Evolutionary conservation across 108 stramenopile genomes (phyloP).

Genomic region (Nitzschia palea): DNA sequence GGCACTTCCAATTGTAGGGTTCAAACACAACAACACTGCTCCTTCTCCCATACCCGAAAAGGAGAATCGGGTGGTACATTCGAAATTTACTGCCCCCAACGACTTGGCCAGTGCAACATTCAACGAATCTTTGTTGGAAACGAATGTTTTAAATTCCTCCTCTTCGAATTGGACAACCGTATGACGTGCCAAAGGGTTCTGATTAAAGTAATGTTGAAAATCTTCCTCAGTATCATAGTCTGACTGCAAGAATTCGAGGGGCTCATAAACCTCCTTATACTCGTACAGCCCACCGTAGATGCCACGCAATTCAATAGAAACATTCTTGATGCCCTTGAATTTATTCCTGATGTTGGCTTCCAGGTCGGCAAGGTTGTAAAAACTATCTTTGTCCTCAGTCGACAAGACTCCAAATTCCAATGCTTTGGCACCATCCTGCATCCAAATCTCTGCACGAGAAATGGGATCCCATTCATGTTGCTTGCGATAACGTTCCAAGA

Average conservation of each 20-base stretch:
- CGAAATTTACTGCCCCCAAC: neutral
- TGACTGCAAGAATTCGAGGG: conserved; percentile 14
- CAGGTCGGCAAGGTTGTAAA: neutral
- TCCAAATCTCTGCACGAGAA: conserved; percentile 13
- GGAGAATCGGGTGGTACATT: conserved; percentile 4
- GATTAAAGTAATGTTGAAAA: conserved; percentile 58
- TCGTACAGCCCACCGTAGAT: conserved; percentile 25
- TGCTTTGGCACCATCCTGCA: conserved; percentile 3
- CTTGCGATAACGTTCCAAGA: conserved; percentile 36
- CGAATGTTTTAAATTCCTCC: neutral
- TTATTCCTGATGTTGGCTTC: conserved; percentile 11
- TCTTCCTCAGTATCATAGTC: conserved; percentile 26
- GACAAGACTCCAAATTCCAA: conserved; percentile 30
- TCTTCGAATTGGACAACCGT: conserved; percentile 55
- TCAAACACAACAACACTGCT: conserved; percentile 4
- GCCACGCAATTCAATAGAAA: conserved; percentile 9
- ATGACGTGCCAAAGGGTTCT: conserved; percentile 68
- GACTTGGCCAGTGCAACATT: conserved; percentile 12
- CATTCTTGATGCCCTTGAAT: neutral
- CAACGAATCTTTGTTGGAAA: neutral
- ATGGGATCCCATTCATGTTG: conserved; percentile 30
- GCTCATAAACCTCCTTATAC: conserved; percentile 17
- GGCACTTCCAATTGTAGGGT: conserved; percentile 10
- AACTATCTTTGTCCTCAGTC: neutral
- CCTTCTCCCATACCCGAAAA: conserved; percentile 21